Conservation (phyloP, 2,329 filamentous ascomycete species). For the Fusarium begoniae region DNA sequence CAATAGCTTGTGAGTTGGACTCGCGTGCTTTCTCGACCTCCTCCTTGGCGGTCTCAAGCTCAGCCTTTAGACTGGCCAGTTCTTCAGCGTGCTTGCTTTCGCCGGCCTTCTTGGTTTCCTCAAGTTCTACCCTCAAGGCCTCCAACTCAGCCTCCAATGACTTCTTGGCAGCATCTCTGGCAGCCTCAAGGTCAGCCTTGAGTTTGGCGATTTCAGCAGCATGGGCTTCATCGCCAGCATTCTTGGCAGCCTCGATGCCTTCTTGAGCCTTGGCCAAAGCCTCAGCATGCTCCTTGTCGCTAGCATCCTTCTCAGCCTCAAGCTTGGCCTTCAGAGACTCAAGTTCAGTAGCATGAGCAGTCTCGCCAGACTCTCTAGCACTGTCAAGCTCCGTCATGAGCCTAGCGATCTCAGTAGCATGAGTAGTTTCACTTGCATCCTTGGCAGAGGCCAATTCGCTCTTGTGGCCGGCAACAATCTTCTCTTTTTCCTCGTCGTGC, state of each 20-base stretch:
- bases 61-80: conserved; percentile 46
- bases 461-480: conserved; percentile 43
- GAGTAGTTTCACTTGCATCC: conserved; percentile 42
- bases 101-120: conserved; percentile 54
- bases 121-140: conserved; percentile 53
- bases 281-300: conserved; percentile 45
- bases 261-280: conserved; percentile 45
- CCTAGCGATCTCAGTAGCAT: conserved; percentile 43
- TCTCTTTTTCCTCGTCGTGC: conserved; percentile 51
- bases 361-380: conserved; percentile 46
- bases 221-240: conserved; percentile 45
- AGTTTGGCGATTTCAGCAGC: conserved; percentile 44
- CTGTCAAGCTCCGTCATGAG: conserved; percentile 44
- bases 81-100: conserved; percentile 48
- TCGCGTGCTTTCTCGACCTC: conserved; percentile 59
- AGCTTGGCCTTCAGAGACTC: conserved; percentile 54
- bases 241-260: conserved; percentile 45
- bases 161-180: conserved; percentile 44
- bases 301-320: conserved; percentile 55
- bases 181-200: conserved; percentile 42
- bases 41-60: conserved; percentile 37
- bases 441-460: conserved; percentile 45
- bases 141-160: conserved; percentile 51
- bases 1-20: conserved; percentile 55
- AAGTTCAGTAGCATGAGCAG: conserved; percentile 46